Percentiles rank a stretch among this genome's conserved stretches.
Conservation (phyloP, 2,329 filamentous ascomycete genomes). For the Scedosporium aurantiacum region DNA sequence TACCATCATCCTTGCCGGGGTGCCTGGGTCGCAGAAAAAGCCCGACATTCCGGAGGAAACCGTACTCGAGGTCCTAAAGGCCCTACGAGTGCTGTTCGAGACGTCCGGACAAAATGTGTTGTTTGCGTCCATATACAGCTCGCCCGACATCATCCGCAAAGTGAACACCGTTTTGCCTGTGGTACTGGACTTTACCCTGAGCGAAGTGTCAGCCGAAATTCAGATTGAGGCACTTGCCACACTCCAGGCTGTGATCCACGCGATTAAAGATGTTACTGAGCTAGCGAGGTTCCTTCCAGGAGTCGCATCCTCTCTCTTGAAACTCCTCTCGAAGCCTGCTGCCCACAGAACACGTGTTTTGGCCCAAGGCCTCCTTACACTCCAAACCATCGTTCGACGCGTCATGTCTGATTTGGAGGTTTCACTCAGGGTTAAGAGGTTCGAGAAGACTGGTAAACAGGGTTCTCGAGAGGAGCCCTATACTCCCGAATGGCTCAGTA, state of each 20-base stretch:
- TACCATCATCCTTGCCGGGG: conserved; percentile 68
- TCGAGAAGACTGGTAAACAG: conserved; percentile 11
- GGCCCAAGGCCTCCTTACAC: conserved; percentile 44
- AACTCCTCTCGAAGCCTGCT: conserved; percentile 58
- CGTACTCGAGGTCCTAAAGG: conserved; percentile 56
- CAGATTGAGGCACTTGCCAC: conserved; percentile 60
- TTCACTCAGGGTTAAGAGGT: conserved; percentile 13
- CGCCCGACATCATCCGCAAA: conserved; percentile 57
- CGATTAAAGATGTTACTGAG: conserved; percentile 61
- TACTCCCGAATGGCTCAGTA: conserved; percentile 59
- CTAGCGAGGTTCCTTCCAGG: conserved; percentile 81
- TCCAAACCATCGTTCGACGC: conserved; percentile 42
- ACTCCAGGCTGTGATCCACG: conserved; percentile 48
- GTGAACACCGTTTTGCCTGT: conserved; percentile 75
- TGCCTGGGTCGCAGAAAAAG: conserved; percentile 40
- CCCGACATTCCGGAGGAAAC: conserved; percentile 59
- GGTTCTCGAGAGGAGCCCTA: conserved; percentile 27
- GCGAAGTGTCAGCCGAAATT: conserved; percentile 53
- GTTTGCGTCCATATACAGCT: conserved; percentile 37
- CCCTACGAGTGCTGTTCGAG: conserved; percentile 55
- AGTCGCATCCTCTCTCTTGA: conserved; percentile 71
- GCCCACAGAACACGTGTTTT: conserved; percentile 49
- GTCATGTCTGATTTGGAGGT: conserved; percentile 49
- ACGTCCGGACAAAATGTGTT: conserved; percentile 41
- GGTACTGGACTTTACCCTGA: conserved; percentile 61